phyloP scores from a whole-genome alignment of 2,329 filamentous ascomycete genomes.

The Xylaria sp. region DNA sequence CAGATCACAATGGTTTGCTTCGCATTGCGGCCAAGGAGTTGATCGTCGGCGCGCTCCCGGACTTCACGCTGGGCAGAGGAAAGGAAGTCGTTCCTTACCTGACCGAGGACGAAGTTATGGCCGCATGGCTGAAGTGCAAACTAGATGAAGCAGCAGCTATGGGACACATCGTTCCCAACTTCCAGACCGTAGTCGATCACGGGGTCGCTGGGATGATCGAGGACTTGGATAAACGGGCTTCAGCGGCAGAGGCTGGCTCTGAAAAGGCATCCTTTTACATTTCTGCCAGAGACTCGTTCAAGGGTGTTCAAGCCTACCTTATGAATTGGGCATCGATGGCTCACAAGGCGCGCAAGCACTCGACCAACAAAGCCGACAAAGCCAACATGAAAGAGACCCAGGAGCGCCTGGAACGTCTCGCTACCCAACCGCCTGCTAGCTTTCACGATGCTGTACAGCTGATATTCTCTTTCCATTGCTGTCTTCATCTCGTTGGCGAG shows the following conservation, averaged over 20 bases:
- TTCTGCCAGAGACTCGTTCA: conserved; percentile 31
- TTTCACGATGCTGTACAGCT: conserved; percentile 38
- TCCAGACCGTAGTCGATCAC: conserved; percentile 31
- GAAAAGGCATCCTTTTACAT: conserved; percentile 30
- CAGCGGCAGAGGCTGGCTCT: conserved; percentile 1
- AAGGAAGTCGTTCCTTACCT: conserved; percentile 35
- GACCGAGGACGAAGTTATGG: conserved; percentile 29
- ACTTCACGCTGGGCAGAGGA: conserved; percentile 36
- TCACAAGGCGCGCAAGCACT: background rate
- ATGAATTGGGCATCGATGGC: conserved; percentile 33
- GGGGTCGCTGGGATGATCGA: conserved; percentile 25
- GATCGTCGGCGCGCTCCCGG: conserved; percentile 33
- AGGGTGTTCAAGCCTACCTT: conserved; percentile 29
- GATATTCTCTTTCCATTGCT: conserved; percentile 30
- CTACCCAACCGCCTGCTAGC: conserved; percentile 2
- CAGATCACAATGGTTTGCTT: conserved; percentile 26
- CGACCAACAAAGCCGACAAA: conserved; percentile 6
- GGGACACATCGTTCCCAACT: conserved; percentile 36
- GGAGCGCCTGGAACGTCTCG: conserved; percentile 26
- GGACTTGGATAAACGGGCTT: conserved; percentile 21
- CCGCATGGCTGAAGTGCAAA: conserved; percentile 33
- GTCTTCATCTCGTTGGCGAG: conserved; percentile 35
- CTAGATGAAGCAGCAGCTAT: conserved; percentile 29
- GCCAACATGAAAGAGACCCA: conserved; percentile 32
- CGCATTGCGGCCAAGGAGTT: conserved; percentile 31